Conservation (phyloP, 2,329 filamentous ascomycete genomes). For the Lachnellula subtilissima region DNA sequence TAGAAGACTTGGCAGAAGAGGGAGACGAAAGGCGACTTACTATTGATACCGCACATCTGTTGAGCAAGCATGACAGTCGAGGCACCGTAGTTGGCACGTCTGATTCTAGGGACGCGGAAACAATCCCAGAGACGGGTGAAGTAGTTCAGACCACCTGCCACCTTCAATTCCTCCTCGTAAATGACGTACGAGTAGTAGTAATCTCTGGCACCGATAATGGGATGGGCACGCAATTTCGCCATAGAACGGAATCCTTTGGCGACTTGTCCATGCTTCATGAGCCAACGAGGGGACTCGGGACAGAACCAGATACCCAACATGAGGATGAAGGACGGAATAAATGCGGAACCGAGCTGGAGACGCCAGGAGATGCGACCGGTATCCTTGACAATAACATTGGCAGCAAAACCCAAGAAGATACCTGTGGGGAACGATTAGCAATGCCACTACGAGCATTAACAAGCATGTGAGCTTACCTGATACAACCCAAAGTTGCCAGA, state of each 20-base stretch:
- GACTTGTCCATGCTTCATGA: slow-evolving; percentile 45
- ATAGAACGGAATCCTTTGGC: slow-evolving; percentile 51
- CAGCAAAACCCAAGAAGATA: slow-evolving; percentile 43
- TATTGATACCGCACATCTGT: slow-evolving; percentile 50
- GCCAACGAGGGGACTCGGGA: slow-evolving; percentile 61
- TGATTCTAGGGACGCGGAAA: slow-evolving; percentile 42
- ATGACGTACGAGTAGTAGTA: slow-evolving; percentile 61
- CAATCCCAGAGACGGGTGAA: slow-evolving; percentile 40
- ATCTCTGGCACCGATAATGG: slow-evolving; percentile 55
- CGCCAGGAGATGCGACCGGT: slow-evolving; percentile 56
- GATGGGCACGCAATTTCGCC: slow-evolving; percentile 56
- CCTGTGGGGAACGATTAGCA: slow-evolving; percentile 50
- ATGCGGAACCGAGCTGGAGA: slow-evolving; percentile 59
- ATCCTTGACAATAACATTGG: slow-evolving; percentile 44
- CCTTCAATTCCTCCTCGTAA: slow-evolving; percentile 49
- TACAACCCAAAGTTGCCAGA: slow-evolving; percentile 74
- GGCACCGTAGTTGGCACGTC: slow-evolving; percentile 52
- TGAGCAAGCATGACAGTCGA: slow-evolving; percentile 54
- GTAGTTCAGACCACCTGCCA: slow-evolving; percentile 43
- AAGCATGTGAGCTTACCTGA: slow-evolving; percentile 58
- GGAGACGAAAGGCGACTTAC: slow-evolving; percentile 47
- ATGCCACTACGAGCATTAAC: slow-evolving; percentile 46
- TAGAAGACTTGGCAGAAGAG: slow-evolving; percentile 18
- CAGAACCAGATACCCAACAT: slow-evolving; percentile 59
- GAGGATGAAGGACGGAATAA: slow-evolving; percentile 55